A percentile compares a stretch with the other conserved stretches of the same genome.
These are phyloP conservation scores for Mytilinidion resinicola DNA, from an alignment of 495 filamentous ascomycete genomes.

Conservation along the genomic window DNA sequence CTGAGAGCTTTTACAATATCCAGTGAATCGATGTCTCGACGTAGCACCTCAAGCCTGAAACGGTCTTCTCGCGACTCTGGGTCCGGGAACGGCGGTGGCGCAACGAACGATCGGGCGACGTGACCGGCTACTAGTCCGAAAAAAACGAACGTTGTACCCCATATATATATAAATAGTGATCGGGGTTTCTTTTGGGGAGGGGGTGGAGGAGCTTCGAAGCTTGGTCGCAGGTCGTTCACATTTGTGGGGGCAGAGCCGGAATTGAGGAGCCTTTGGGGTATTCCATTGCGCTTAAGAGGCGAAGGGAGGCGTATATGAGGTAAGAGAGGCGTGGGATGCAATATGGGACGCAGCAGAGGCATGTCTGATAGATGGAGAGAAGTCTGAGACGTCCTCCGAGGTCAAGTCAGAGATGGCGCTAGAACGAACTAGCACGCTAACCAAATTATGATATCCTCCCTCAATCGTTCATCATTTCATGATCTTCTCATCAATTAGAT, in stretches of 20 bases:
- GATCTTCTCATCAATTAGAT: too few species aligned
- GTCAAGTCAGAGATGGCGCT: background rate
- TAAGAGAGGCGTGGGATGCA: background rate
- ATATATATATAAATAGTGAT: constrained; percentile 13
- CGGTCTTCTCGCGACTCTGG: constrained; percentile 30
- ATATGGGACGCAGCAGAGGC: background rate
- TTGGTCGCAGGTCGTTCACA: background rate
- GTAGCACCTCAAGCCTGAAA: constrained; percentile 24
- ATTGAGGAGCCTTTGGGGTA: background rate
- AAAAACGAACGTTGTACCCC: constrained; percentile 5
- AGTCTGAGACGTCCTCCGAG: background rate
- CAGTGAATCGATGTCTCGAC: constrained; percentile 29
- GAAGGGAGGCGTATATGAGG: background rate
- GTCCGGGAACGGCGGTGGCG: constrained; percentile 26
- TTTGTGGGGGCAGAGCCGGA: background rate
- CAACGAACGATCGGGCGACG: constrained; percentile 6
- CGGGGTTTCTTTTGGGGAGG: constrained; percentile 5
- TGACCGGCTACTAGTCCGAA: constrained; percentile 8
- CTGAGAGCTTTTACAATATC: constrained; percentile 32
- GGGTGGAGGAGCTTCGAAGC: background rate
- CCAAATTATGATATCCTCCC: too few species aligned
- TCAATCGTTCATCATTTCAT: too few species aligned
- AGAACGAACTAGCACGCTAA: background rate
- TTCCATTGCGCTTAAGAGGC: background rate
- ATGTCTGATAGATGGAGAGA: background rate